Conservation (phyloP, 371 early-diverging fungal species). For the Mortierella sp. region DNA sequence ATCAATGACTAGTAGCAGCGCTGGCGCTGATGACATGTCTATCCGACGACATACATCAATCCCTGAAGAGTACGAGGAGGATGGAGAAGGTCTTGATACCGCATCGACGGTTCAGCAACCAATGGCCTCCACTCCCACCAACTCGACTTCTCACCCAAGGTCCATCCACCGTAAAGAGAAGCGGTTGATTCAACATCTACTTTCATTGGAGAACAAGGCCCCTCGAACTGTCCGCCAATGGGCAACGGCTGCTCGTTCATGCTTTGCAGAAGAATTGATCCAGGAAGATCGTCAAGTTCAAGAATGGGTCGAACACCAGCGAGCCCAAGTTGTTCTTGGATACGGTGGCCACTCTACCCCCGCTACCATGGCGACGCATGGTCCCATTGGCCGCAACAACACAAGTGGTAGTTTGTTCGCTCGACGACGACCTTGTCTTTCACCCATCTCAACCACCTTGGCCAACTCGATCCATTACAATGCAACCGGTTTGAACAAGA, state of each 20-base stretch:
- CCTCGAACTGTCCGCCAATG: slow-evolving; percentile 45
- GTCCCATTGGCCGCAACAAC: too few species aligned
- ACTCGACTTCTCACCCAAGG: not conserved
- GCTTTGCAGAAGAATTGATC: slow-evolving; percentile 41
- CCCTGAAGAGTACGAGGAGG: slow-evolving; percentile 39
- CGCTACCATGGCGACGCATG: too few species aligned
- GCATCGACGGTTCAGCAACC: not conserved
- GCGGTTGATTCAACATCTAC: slow-evolving; percentile 45
- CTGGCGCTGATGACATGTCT: not conserved
- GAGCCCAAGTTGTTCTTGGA: slow-evolving; percentile 41
- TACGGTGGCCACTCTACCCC: too few species aligned
- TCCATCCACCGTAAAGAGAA: slow-evolving; percentile 25
- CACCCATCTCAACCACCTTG: slow-evolving; percentile 26
- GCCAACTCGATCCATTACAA: slow-evolving; percentile 25
- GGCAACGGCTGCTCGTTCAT: slow-evolving; percentile 33
- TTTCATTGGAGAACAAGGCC: slow-evolving; percentile 48
- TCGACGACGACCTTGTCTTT: slow-evolving; percentile 6
- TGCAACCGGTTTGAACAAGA: too few species aligned
- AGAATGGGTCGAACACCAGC: slow-evolving; percentile 44
- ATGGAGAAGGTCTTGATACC: slow-evolving; percentile 7
- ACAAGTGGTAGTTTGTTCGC: not conserved
- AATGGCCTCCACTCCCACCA: slow-evolving; percentile 1
- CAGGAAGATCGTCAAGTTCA: slow-evolving; percentile 39
- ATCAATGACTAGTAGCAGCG: not conserved
- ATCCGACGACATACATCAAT: slow-evolving; percentile 11